phyloP scores from a whole-genome alignment of 148 eudicot species.

The Pouteria glomerata region DNA sequence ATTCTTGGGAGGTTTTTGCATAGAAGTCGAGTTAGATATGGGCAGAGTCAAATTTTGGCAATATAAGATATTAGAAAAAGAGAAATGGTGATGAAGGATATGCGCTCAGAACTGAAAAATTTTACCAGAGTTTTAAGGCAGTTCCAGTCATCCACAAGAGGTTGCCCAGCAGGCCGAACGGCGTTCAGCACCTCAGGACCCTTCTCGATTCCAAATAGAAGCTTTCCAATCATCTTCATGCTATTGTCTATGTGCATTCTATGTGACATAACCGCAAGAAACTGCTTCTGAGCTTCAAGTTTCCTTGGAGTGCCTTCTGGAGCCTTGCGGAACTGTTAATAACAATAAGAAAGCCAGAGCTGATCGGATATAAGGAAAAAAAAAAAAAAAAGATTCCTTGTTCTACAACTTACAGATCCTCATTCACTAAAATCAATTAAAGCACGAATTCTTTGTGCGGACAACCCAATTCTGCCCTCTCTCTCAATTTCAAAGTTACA shows the following conservation, averaged over 20 bases:
- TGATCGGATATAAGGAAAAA: not conserved
- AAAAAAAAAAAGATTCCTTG: not conserved
- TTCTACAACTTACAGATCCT: not conserved
- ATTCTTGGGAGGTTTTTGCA: not conserved
- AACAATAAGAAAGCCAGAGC: not conserved
- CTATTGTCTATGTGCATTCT: slow-evolving; percentile 79
- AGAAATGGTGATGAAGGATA: not conserved
- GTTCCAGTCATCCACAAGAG: slow-evolving; percentile 91
- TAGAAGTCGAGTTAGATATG: not conserved
- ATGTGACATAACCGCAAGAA: slow-evolving; percentile 83
- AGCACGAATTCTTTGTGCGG: no score
- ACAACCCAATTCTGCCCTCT: not conserved
- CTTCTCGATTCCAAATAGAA: slow-evolving; percentile 76
- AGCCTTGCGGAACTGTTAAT: slow-evolving; percentile 72
- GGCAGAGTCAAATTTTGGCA: not conserved
- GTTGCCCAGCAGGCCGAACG: slow-evolving; percentile 66
- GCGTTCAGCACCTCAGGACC: slow-evolving; percentile 57
- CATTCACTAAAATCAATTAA: not conserved
- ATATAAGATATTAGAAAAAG: not conserved
- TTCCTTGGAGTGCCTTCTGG: slow-evolving; percentile 83
- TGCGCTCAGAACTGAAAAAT: not conserved
- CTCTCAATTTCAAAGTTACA: not conserved
- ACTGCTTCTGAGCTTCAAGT: slow-evolving; percentile 66
- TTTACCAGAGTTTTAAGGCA: slow-evolving; percentile 76
- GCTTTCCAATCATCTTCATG: slow-evolving; percentile 74